Evolutionary conservation across 78 protist species (phyloP).

Genomic region (Bigelowiella natans): DNA sequence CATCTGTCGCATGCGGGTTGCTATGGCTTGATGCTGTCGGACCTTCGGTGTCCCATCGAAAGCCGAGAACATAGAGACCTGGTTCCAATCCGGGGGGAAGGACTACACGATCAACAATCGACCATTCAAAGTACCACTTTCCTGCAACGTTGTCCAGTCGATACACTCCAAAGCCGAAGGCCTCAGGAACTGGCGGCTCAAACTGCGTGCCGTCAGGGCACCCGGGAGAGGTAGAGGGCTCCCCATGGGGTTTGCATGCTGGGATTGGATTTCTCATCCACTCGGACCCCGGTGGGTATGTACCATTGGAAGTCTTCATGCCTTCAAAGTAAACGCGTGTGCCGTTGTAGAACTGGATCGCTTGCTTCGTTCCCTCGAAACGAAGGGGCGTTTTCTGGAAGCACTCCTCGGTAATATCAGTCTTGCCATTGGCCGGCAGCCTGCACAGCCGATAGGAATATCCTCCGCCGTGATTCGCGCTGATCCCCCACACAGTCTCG

Average conservation of each 20-base stretch:
- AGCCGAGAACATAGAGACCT: neutral
- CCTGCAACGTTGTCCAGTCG: neutral
- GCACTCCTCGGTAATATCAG: neutral
- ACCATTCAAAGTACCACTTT: no score
- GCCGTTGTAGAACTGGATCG: neutral
- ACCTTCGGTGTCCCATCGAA: neutral
- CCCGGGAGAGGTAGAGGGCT: neutral
- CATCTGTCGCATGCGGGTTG: no score
- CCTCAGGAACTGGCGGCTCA: neutral
- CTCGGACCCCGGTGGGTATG: neutral
- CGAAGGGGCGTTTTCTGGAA: neutral
- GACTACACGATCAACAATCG: neutral
- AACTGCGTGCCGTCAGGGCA: neutral
- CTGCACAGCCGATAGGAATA: slow-evolving; percentile 4
- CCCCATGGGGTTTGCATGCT: neutral
- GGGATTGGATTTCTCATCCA: slow-evolving; percentile 1
- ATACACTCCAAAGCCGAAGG: no score
- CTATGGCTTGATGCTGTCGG: no score
- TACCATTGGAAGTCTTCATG: neutral
- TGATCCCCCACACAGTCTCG: neutral
- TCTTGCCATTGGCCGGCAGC: no score
- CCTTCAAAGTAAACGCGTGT: neutral
- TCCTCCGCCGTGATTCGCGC: slow-evolving; percentile 11
- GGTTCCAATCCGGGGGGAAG: neutral
- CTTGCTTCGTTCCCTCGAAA: neutral